Percentiles rank a stretch among this genome's conserved stretches.
phyloP scores from a whole-genome alignment of 176 grass and related monocot genomes.

The Phragmites australis region DNA sequence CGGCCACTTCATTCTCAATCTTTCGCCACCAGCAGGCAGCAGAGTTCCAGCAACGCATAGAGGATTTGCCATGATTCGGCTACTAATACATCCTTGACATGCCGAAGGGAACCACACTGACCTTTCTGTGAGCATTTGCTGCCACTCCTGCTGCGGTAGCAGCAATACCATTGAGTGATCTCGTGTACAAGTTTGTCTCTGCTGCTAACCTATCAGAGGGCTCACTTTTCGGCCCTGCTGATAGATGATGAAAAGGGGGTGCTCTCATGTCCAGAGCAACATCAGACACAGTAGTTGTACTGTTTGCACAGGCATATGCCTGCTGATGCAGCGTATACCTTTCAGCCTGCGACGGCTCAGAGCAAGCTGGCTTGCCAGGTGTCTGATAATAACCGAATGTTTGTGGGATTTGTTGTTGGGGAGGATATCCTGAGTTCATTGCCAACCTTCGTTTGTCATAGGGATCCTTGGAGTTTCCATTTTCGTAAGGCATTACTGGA shows the following conservation, averaged over 20 bases:
- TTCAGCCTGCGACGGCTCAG: conserved; percentile 52
- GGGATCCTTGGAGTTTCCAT: conserved; percentile 57
- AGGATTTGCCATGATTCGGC: conserved; percentile 16
- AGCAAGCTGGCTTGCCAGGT: conserved; percentile 54
- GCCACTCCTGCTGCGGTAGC: conserved; percentile 69
- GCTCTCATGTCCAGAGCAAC: conserved; percentile 95
- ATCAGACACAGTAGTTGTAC: conserved; percentile 53
- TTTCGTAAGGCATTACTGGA: conserved; percentile 69
- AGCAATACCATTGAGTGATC: conserved; percentile 61
- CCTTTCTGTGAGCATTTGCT: conserved; percentile 68
- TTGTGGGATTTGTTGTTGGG: conserved; percentile 66
- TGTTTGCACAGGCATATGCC: conserved; percentile 52
- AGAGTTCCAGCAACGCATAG: conserved; percentile 12
- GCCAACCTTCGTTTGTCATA: conserved; percentile 70
- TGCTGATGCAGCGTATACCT: conserved; percentile 55
- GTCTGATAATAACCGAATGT: conserved; percentile 68
- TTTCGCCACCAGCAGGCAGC: background rate
- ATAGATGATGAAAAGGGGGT: conserved; percentile 70
- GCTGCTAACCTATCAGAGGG: conserved; percentile 49
- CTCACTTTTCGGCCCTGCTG: conserved; percentile 46
- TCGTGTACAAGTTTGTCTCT: conserved; percentile 54
- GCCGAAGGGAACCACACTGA: conserved; percentile 60
- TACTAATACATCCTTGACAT: conserved; percentile 86
- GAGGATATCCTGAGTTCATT: conserved; percentile 62
- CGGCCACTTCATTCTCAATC: conserved; percentile 9